Base-by-base conservation (phyloP, 163 green algal genomes). In the Chlorella variabilis region DNA sequence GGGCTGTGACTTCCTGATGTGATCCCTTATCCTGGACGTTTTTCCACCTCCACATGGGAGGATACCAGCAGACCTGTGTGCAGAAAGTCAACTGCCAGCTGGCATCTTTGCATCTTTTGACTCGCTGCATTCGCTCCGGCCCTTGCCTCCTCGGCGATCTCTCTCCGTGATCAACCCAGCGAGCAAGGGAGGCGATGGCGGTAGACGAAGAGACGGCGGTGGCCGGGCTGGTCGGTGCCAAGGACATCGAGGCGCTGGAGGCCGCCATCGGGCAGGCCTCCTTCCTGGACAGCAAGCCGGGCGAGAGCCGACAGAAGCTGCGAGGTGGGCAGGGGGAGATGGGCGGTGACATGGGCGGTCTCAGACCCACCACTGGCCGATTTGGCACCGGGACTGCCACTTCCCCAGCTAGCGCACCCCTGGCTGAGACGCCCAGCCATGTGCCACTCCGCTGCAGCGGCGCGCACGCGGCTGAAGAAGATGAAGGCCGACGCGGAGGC, bases 251-350 rank as follows among this genome's bases (percentile, higher is more conserved):
- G 39, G 71, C 80, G 13, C 86, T 95, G 45, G 69, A 86, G 42
- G 76, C 85, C 45, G 94, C 94, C 2, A 92, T 98, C 23, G 56
- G 84, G 13, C 59, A 84, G 11, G 94, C 91, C 0, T 42, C 83
- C 0, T 96, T 94, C 49, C 81, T 98, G 15, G 91, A 97, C 34
- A 73, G 69, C 0, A 89, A 68, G 5, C 95, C 95, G 0, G 95
- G 94, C 0, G 93, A 96, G 9, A 83, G 91, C 65, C 86, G 94
- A 5, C 95, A 98, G 77, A 95, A 95, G 76, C 86, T 97, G 33
- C 63, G 94, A 71, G 93, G 93, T 97, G 58, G 2, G 75, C 15
- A 1, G 25, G 39, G 21, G 56, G 15, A 54, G 45, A 54, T 15
- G 39, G 36, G 11, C 20, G 8, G n/a, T n/a, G n/a, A 38, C 5